Conservation (phyloP, 2,329 filamentous ascomycete species). For the Ophiostoma triangulosporum region DNA sequence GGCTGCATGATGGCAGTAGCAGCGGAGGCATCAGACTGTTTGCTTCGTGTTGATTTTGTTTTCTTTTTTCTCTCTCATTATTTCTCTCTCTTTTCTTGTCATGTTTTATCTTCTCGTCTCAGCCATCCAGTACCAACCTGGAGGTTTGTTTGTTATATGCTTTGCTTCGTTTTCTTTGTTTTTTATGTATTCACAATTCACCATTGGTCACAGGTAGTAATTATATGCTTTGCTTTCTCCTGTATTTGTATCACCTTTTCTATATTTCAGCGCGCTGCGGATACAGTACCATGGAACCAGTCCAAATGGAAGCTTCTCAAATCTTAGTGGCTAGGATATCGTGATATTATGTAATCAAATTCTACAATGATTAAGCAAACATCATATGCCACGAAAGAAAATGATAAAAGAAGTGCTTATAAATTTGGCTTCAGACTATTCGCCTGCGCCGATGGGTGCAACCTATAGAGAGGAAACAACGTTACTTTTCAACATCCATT, state of each 20-base stretch:
- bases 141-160: background rate
- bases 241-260: background rate
- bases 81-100: background rate
- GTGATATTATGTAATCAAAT: background rate
- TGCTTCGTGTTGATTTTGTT: background rate
- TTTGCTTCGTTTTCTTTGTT: background rate
- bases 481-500: conserved; percentile 5
- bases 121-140: background rate
- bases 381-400: background rate
- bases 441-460: conserved; percentile 1
- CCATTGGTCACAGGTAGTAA: background rate
- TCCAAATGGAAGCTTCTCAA: background rate
- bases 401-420: too few species aligned
- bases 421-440: conserved; percentile 1
- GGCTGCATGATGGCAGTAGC: conserved; percentile 1
- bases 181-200: background rate
- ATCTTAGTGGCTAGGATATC: background rate
- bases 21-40: background rate
- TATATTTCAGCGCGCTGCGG: too few species aligned
- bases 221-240: background rate
- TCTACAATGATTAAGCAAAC: background rate
- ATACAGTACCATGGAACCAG: background rate
- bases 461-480: conserved; percentile 5
- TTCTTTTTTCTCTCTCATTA: conserved; percentile 2
- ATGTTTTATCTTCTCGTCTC: background rate